These are phyloP conservation scores for Rhizopogon roseolus DNA, from an alignment of 768 basidiomycete genomes.

Conservation along the genomic window DNA sequence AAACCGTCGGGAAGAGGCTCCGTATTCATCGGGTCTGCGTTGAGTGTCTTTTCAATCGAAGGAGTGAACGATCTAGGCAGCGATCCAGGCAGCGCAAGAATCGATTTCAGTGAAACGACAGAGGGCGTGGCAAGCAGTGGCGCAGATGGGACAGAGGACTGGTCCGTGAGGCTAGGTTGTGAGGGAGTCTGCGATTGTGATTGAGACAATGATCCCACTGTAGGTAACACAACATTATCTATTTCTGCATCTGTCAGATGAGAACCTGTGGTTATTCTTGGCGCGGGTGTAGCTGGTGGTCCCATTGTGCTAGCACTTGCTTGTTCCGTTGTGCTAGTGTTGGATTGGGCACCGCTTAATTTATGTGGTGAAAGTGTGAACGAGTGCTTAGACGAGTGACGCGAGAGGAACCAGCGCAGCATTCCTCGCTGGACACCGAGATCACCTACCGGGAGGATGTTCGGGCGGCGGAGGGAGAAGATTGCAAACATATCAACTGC, in stretches of 20 bases:
- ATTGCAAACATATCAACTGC: constrained; percentile 92
- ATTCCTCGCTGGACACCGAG: constrained; percentile 79
- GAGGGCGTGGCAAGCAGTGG: constrained; percentile 25
- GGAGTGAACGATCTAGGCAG: constrained; percentile 68
- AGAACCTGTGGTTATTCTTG: not conserved
- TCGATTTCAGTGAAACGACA: constrained; percentile 7
- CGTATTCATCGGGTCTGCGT: constrained; percentile 27
- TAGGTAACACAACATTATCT: constrained; percentile 30
- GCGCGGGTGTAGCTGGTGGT: constrained; percentile 1
- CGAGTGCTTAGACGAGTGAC: constrained; percentile 48
- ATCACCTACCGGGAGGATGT: constrained; percentile 78
- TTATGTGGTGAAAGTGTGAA: constrained; percentile 51
- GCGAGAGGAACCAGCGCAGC: constrained; percentile 61
- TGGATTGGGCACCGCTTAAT: constrained; percentile 17
- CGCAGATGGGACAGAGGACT: constrained; percentile 28
- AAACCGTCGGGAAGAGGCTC: constrained; percentile 56
- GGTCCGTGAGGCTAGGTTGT: constrained; percentile 17
- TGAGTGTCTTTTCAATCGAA: constrained; percentile 54
- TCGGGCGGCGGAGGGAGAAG: constrained; percentile 78
- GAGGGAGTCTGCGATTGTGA: not conserved
- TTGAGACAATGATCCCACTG: constrained; percentile 8
- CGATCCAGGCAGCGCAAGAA: constrained; percentile 43
- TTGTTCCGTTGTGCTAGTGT: not conserved
- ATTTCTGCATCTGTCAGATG: not conserved
- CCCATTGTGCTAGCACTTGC: not conserved